Evolutionary conservation across 306 rosid genomes (phyloP).

Genomic region (Elaeagnus macrophylla): DNA sequence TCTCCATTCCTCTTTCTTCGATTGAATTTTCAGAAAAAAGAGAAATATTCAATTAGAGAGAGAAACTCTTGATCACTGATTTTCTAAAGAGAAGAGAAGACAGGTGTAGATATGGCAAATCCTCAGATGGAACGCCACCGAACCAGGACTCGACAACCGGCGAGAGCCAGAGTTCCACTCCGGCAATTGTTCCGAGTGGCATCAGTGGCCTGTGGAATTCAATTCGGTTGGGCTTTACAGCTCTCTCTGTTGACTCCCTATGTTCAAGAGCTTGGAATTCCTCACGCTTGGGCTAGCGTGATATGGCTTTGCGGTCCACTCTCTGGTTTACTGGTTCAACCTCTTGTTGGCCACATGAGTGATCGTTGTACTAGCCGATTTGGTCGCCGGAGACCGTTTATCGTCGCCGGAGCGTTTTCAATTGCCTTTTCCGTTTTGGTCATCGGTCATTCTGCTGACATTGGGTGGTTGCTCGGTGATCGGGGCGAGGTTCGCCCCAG

Average conservation of each 20-base stretch:
- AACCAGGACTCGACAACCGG: conserved; percentile 23
- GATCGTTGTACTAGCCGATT: conserved; percentile 69
- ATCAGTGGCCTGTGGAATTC: conserved; percentile 83
- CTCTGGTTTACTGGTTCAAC: conserved; percentile 78
- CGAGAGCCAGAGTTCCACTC: conserved; percentile 36
- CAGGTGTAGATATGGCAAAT: conserved; percentile 26
- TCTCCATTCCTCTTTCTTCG: too few relatives aligned
- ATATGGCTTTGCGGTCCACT: conserved; percentile 92
- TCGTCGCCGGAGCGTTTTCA: conserved; percentile 41
- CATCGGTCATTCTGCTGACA: conserved; percentile 83
- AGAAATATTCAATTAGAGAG: conserved; percentile 6
- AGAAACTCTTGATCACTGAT: not conserved
- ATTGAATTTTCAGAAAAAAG: conserved; percentile 4
- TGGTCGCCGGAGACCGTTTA: conserved; percentile 92
- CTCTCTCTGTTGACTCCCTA: conserved; percentile 83
- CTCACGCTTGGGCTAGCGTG: conserved; percentile 87
- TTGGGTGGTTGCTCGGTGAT: conserved; percentile 73
- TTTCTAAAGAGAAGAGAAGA: not conserved
- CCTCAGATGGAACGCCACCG: conserved; percentile 40
- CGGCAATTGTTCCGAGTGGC: conserved; percentile 54
- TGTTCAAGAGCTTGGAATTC: conserved; percentile 91
- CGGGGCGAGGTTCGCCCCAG: conserved; percentile 32
- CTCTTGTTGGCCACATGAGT: conserved; percentile 75
- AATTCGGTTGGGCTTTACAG: conserved; percentile 96
- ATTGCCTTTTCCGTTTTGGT: conserved; percentile 49